Base-by-base conservation (phyloP, 2,329 filamentous ascomycete genomes). In the Ambrosiella beaveri region DNA sequence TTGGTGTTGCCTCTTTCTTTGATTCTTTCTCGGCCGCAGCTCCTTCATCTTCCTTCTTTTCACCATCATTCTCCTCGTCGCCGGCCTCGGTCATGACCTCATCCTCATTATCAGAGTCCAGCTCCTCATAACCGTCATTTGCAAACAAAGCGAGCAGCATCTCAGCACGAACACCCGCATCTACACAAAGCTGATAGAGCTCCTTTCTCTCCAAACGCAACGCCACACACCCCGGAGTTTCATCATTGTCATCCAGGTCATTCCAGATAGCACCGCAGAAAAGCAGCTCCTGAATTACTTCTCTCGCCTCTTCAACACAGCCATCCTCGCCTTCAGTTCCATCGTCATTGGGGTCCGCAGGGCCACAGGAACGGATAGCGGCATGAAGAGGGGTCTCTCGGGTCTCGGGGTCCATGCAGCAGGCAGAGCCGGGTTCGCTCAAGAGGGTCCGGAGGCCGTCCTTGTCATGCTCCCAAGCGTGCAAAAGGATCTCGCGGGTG, bases 231-330 rank as follows among this genome's bases (percentile, higher is more conserved):
- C 89, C 93, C 0, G 93, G 89, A 2, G 93, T 97, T 74, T 97
- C 91, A 65, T 88, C 79, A 64, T 87, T 84, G 63, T 75, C 72
- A 69, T 97, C 88, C 58, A 97, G 74, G 68, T 96, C 90, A 71
- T 98, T 98, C 93, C 93, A 98, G 64, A 97, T 96, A 9, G 88
- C 93, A 38, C 93, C 93, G 64, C 86, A 85, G 65, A 90, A 78
- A 61, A 97, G 81, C 7, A 97, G 76, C 66, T 93, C 79, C 63
- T 80, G 78, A 3, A 96, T 73, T 0, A 84, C 84, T 56, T 82
- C 79, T 58, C 78, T 76, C 2, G 82, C 86, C 44, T 79, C 78
- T 52, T 82, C 78, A 38, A 85, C 68, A 35, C 69, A 67, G 57
- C 70, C 64, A 35, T 72, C 69, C 27, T 72, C 71, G 8, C 67